Percentiles rank a stretch among this genome's conserved stretches.
Evolutionary conservation across 371 early-diverging fungal species (phyloP).

Genomic region (Mortierella sp.): DNA sequence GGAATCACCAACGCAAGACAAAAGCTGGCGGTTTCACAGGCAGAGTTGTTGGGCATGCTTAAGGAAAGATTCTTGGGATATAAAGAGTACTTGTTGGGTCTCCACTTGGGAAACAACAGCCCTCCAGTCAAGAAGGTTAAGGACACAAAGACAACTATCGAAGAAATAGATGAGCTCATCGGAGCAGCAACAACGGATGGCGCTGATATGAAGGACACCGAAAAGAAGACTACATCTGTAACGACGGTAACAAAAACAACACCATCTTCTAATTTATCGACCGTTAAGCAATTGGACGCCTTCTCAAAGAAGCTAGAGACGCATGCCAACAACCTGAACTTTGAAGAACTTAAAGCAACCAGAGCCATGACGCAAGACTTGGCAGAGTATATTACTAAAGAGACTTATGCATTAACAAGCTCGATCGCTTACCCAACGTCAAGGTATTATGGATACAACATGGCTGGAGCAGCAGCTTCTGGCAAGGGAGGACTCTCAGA

Average conservation of each 20-base stretch:
- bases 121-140: slow-evolving; percentile 26
- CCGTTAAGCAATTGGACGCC: slow-evolving; percentile 44
- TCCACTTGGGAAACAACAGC: slow-evolving; percentile 39
- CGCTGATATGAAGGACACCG: neutral
- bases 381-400: slow-evolving; percentile 57
- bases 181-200: neutral
- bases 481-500: slow-evolving; percentile 46
- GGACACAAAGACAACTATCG: slow-evolving; percentile 38
- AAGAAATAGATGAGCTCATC: slow-evolving; percentile 29
- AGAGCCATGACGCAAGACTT: slow-evolving; percentile 49
- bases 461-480: slow-evolving; percentile 34
- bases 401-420: slow-evolving; percentile 48
- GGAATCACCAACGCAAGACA: slow-evolving; percentile 56
- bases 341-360: slow-evolving; percentile 51
- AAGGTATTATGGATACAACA: slow-evolving; percentile 54
- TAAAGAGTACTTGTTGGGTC: slow-evolving; percentile 38
- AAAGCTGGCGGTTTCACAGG: slow-evolving; percentile 48
- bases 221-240: slow-evolving; percentile 3
- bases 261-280: slow-evolving; percentile 13
- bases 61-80: slow-evolving; percentile 52
- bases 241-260: slow-evolving; percentile 1
- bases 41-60: slow-evolving; percentile 49
- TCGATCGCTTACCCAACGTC: slow-evolving; percentile 53
- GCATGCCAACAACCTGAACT: slow-evolving; percentile 36
- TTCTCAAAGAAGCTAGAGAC: slow-evolving; percentile 42